Base-by-base conservation (phyloP, 148 eudicot genomes). In the Cornus controversa region DNA sequence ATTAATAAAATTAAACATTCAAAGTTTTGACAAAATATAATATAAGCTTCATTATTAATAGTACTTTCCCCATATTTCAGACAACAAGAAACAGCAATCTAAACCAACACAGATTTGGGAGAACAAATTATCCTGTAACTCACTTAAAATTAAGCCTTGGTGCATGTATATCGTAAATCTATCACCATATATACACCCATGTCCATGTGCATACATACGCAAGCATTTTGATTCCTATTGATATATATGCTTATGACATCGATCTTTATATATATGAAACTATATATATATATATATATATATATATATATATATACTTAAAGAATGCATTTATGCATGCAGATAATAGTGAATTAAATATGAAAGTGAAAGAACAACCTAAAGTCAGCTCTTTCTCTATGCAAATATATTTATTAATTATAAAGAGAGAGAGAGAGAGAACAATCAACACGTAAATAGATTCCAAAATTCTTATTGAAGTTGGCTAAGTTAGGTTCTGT, bases 311-410 rank as follows among this genome's bases (percentile, higher is more conserved):
- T 6, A 67, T 67, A 16, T 23, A 29, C 20, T 10, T 0, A 13
- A 20, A 31, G 3, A 25, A 23, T 45, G 13, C 50, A 8, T 3
- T 45, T 45, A 45, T 11, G 13, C 13, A 45, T 45, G 8, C 13
- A 31, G 34, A 1, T 3, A 31, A 31, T 31, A 31, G 4, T 31
- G 34, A 31, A 31, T 31, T 31, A 5, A 31, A 31, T 31, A 31
- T 31, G 2, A 2, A 31, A 31, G 34, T 31, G 34, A 31, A 31
- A 31, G 34, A 31, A 45, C 70, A 67, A 67, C 70, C 70, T 67
- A 67, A 67, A 67, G 70, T 40, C 70, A 67, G 70, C 70, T 67
- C 70, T 67, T 29, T 67, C 70, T 67, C 20, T 10, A 15, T 5
- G 1, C 15, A 67, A 31, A 64, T 7, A 64, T 64, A 64, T 64